A percentile compares a stretch with the other conserved stretches of the same genome.
These are phyloP conservation scores for Cutaneotrichosporon sp. DNA, from an alignment of 1,284 basidiomycete genomes.

Conservation along the genomic window DNA sequence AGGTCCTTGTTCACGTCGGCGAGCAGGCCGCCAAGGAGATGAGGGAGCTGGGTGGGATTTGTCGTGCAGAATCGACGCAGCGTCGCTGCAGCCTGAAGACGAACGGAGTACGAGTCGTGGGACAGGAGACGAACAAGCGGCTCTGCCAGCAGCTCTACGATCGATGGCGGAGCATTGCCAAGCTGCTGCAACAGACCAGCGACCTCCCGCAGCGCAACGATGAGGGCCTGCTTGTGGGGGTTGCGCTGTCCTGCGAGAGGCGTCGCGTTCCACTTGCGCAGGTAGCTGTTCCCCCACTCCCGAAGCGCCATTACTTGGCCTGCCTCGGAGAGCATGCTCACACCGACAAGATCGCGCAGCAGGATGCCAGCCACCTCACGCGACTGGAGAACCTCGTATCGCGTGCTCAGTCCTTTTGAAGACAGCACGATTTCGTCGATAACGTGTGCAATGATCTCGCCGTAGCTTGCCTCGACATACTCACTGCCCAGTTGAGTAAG, in stretches of 20 bases:
- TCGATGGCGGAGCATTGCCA: slow-evolving; percentile 82
- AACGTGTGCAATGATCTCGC: slow-evolving; percentile 71
- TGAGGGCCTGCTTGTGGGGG: slow-evolving; percentile 66
- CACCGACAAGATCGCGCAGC: slow-evolving; percentile 78
- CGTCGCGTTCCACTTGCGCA: slow-evolving; percentile 81
- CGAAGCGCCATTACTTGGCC: slow-evolving; percentile 87
- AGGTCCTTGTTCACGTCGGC: slow-evolving; percentile 67
- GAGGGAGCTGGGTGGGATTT: slow-evolving; percentile 76
- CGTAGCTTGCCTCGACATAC: slow-evolving; percentile 81
- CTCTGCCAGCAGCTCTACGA: slow-evolving; percentile 83
- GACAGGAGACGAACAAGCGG: slow-evolving; percentile 77
- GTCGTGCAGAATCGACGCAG: slow-evolving; percentile 85
- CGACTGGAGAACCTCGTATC: slow-evolving; percentile 70
- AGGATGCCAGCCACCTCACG: slow-evolving; percentile 71
- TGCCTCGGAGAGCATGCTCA: slow-evolving; percentile 83
- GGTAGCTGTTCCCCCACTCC: slow-evolving; percentile 71
- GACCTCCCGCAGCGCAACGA: slow-evolving; percentile 75
- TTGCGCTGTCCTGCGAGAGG: slow-evolving; percentile 78
- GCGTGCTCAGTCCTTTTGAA: slow-evolving; percentile 55
- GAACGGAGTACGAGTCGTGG: slow-evolving; percentile 81
- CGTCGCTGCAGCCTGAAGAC: slow-evolving; percentile 79
- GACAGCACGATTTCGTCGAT: slow-evolving; percentile 66
- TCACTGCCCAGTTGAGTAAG: slow-evolving; percentile 67
- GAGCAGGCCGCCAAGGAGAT: slow-evolving; percentile 74
- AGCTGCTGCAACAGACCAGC: slow-evolving; percentile 81